Evolutionary conservation across 148 eudicot genomes (phyloP).

Genomic region (Camellia lanceoleosa): DNA sequence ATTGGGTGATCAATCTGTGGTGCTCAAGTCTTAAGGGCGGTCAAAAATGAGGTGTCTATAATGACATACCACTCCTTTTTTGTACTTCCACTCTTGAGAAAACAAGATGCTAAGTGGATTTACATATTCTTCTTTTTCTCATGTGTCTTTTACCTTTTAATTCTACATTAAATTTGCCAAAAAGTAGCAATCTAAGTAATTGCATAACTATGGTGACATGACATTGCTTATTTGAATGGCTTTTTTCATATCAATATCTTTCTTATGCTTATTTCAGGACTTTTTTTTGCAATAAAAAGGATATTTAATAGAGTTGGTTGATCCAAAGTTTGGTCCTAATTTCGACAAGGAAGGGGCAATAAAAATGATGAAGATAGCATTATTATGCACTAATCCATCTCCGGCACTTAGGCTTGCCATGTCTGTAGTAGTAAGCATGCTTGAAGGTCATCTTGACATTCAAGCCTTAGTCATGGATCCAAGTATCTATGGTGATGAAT

Average conservation of each 20-base stretch:
- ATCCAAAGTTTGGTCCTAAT: slow-evolving; percentile 27
- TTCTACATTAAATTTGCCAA: no score
- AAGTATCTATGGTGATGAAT: slow-evolving; percentile 9
- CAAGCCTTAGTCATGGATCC: slow-evolving; percentile 10
- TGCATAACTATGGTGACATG: no score
- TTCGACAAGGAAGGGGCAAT: slow-evolving; percentile 27
- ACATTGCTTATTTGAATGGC: no score
- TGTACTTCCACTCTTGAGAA: no score
- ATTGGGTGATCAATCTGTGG: no score
- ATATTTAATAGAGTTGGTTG: slow-evolving; percentile 29
- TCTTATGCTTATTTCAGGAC: slow-evolving; percentile 22
- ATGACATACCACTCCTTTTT: no score
- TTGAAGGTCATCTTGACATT: slow-evolving; percentile 2
- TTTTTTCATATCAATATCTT: background rate
- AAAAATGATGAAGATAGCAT: slow-evolving; percentile 41
- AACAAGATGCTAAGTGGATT: no score
- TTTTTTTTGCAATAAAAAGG: slow-evolving; percentile 21
- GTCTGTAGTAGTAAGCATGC: slow-evolving; percentile 28
- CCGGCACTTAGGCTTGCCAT: slow-evolving; percentile 57
- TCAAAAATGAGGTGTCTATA: no score
- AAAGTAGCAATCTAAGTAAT: no score
- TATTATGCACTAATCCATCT: slow-evolving; percentile 45
- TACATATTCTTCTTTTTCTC: no score
- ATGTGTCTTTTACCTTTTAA: no score
- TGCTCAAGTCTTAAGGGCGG: no score